Evolutionary conservation across 495 filamentous ascomycete species (phyloP).

Genomic region (Aspergillus panamensis): DNA sequence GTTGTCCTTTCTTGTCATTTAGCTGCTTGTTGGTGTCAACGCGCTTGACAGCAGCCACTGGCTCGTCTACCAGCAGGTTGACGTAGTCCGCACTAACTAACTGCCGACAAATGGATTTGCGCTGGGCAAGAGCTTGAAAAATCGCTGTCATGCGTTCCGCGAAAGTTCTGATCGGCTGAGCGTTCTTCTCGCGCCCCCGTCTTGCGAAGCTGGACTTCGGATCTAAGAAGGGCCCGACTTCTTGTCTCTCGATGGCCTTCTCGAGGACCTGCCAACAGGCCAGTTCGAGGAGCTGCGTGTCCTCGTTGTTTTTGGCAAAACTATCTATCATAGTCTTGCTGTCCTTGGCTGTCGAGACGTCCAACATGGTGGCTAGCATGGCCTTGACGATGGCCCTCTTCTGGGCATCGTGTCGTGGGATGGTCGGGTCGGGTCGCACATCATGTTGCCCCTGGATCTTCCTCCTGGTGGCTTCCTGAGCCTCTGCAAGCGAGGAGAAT

Average conservation of each 20-base stretch:
- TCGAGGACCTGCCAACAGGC: too few species aligned
- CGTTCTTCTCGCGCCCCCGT: too few species aligned
- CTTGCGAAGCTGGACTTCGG: too few species aligned
- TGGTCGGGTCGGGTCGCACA: conserved; percentile 12
- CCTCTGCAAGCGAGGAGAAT: conserved; percentile 13
- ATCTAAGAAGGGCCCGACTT: too few species aligned
- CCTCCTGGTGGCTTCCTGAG: neutral
- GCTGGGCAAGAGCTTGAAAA: conserved; percentile 9
- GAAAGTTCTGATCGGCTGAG: too few species aligned
- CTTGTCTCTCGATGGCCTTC: too few species aligned
- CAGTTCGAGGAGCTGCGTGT: too few species aligned
- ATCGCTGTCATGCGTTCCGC: neutral
- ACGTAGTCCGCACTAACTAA: conserved; percentile 32
- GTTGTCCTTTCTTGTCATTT: conserved; percentile 24
- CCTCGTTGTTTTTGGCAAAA: neutral
- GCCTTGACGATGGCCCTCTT: conserved; percentile 25
- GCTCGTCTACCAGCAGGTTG: conserved; percentile 34
- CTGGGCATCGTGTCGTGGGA: conserved; percentile 17
- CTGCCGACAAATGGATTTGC: conserved; percentile 43
- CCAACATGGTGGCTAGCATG: conserved; percentile 21
- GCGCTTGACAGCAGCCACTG: conserved; percentile 21
- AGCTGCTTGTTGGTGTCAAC: conserved; percentile 26
- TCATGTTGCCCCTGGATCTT: too few species aligned
- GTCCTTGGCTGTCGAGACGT: conserved; percentile 25
- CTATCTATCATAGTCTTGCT: conserved; percentile 32